These are phyloP conservation scores for Cajanus cajan DNA, from an alignment of 306 rosid genomes.

Conservation along the genomic window DNA sequence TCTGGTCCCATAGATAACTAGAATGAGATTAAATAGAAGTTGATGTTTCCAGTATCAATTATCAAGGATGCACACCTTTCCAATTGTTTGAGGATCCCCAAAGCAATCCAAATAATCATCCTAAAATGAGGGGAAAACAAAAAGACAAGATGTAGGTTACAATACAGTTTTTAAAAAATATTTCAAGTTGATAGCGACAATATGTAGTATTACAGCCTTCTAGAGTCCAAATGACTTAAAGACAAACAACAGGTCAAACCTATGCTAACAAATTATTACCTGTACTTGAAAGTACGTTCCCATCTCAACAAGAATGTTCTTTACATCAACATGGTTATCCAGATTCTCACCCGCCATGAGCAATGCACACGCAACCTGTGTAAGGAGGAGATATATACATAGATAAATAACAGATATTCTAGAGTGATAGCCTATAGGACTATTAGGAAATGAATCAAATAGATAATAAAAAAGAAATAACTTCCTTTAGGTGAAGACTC, in stretches of 20 bases:
- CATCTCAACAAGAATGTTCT: constrained; percentile 62
- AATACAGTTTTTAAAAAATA: not conserved
- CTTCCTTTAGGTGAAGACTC: not conserved
- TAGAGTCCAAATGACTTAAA: not conserved
- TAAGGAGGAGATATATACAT: not conserved
- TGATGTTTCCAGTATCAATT: not conserved
- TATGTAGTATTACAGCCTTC: not conserved
- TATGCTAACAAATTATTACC: constrained; percentile 33
- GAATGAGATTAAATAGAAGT: constrained; percentile 30
- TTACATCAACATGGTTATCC: constrained; percentile 51
- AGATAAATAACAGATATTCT: constrained; percentile 29
- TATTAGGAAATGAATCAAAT: constrained; percentile 2
- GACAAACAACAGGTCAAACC: not conserved
- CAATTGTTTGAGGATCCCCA: constrained; percentile 78
- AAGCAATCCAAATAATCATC: constrained; percentile 96
- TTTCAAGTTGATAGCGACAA: not conserved
- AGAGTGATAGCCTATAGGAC: not conserved
- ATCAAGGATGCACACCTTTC: constrained; percentile 59
- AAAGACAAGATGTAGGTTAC: constrained; percentile 1
- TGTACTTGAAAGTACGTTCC: constrained; percentile 66
- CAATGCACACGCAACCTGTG: constrained; percentile 59
- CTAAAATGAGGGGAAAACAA: constrained; percentile 37
- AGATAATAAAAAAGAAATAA: not conserved
- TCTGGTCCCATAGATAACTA: constrained; percentile 47
- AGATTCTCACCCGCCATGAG: constrained; percentile 54